These are phyloP conservation scores for Colletotrichum tanaceti DNA, from an alignment of 2,329 filamentous ascomycete species.

Conservation along the genomic window DNA sequence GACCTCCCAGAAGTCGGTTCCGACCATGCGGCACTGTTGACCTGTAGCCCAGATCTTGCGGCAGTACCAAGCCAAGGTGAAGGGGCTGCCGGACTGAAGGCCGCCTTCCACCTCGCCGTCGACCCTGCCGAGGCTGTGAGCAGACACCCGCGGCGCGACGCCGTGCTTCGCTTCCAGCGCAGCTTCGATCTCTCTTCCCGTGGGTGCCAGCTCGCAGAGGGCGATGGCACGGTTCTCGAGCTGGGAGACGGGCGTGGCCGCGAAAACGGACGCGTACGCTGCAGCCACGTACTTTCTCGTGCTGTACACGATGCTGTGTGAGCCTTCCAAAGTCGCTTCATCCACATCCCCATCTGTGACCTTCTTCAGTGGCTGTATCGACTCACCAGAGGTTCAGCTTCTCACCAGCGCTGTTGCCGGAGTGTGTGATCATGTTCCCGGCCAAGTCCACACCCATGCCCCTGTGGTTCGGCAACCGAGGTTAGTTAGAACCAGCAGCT, in stretches of 20 bases:
- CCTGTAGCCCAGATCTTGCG: conserved; percentile 47
- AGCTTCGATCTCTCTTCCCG: conserved; percentile 43
- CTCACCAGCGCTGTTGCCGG: conserved; percentile 9
- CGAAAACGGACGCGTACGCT: conserved; percentile 47
- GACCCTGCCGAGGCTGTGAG: conserved; percentile 44
- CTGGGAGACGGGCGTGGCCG: conserved; percentile 42
- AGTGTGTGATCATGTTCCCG: conserved; percentile 17
- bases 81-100: conserved; percentile 38
- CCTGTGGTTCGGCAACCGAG: background rate
- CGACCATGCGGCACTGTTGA: conserved; percentile 39
- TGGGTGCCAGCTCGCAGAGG: conserved; percentile 44
- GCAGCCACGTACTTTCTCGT: conserved; percentile 46
- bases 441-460: conserved; percentile 20
- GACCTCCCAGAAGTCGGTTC: conserved; percentile 46
- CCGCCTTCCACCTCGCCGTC: conserved; percentile 42
- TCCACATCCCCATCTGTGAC: background rate
- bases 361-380: no score
- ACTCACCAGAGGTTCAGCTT: conserved; percentile 23
- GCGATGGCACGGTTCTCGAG: conserved; percentile 43
- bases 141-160: conserved; percentile 32
- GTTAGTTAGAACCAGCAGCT: background rate
- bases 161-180: conserved; percentile 43
- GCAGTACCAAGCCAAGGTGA: conserved; percentile 45
- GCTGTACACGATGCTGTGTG: conserved; percentile 18
- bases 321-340: background rate